Percentiles rank a stretch among this genome's conserved stretches.
Conservation (phyloP, 768 basidiomycete genomes). For the Phaffia australis region DNA sequence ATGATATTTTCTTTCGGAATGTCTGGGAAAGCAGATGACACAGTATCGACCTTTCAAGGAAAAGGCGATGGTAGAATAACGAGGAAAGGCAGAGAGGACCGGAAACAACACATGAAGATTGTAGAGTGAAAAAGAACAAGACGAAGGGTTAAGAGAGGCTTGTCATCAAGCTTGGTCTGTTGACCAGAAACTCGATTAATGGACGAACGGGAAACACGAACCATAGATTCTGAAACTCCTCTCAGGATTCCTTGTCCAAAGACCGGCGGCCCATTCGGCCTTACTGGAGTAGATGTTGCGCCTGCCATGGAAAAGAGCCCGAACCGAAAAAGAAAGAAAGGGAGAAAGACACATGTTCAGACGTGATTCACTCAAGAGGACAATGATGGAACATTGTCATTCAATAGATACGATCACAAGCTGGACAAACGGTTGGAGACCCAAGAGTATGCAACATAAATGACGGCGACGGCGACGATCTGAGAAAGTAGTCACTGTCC, state of each 20-base stretch:
- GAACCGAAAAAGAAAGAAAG: too few relatives aligned
- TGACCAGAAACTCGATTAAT: too few relatives aligned
- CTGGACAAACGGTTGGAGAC: slow-evolving; percentile 8
- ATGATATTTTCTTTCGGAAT: slow-evolving; percentile 19
- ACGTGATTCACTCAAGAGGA: not conserved
- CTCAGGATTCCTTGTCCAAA: slow-evolving; percentile 19
- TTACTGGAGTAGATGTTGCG: not conserved
- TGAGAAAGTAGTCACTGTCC: not conserved
- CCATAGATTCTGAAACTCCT: slow-evolving; percentile 18
- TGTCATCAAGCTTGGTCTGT: too few relatives aligned
- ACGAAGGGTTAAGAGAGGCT: not conserved
- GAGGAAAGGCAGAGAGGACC: too few relatives aligned
- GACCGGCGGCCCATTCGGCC: slow-evolving; percentile 5
- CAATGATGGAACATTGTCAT: not conserved
- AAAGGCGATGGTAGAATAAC: too few relatives aligned
- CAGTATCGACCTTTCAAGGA: slow-evolving; percentile 9
- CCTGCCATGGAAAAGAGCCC: not conserved
- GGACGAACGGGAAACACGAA: not conserved
- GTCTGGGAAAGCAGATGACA: slow-evolving; percentile 16
- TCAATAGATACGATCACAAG: not conserved
- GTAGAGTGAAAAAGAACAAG: not conserved
- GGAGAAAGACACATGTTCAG: not conserved
- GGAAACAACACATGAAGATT: too few relatives aligned
- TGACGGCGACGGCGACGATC: slow-evolving; percentile 21
- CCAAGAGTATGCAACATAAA: slow-evolving; percentile 23